Percentiles rank a stretch among this genome's conserved stretches.
Evolutionary conservation across 2,329 filamentous ascomycete species (phyloP).

Genomic region (Thelonectria blattea): DNA sequence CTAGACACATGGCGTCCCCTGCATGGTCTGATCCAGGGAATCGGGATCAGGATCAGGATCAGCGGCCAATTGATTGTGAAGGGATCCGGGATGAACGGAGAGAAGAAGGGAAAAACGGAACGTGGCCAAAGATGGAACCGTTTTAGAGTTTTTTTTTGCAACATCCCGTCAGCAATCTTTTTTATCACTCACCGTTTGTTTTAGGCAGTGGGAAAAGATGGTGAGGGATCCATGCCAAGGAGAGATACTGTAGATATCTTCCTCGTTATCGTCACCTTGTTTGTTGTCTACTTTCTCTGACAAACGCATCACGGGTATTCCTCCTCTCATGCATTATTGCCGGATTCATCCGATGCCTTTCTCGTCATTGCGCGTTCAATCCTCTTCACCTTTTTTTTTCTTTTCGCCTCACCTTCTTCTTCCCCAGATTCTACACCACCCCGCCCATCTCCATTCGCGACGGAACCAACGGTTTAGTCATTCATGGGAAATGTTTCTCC

Average conservation of each 20-base stretch:
- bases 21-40: slow-evolving; percentile 8
- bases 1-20: background rate
- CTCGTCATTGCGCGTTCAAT: background rate
- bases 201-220: background rate
- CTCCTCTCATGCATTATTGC: too few relatives aligned
- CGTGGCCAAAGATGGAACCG: background rate
- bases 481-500: background rate
- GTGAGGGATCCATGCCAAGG: background rate
- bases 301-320: too few relatives aligned
- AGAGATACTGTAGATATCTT: background rate
- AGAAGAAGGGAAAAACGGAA: background rate
- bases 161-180: too few relatives aligned
- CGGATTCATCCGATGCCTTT: too few relatives aligned
- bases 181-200: background rate
- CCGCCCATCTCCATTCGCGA: background rate
- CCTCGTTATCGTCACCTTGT: background rate
- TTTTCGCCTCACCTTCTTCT: background rate
- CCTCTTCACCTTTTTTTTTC: too few relatives aligned
- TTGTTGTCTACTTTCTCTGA: background rate
- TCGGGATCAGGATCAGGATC: slow-evolving; percentile 5
- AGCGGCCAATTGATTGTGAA: background rate
- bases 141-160: background rate
- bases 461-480: background rate
- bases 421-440: slow-evolving; percentile 11
- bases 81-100: background rate